Evolutionary conservation across 768 basidiomycete species (phyloP), one percentile per base, ranked within the genome.

Genomic region (Podaxis sp.): DNA sequence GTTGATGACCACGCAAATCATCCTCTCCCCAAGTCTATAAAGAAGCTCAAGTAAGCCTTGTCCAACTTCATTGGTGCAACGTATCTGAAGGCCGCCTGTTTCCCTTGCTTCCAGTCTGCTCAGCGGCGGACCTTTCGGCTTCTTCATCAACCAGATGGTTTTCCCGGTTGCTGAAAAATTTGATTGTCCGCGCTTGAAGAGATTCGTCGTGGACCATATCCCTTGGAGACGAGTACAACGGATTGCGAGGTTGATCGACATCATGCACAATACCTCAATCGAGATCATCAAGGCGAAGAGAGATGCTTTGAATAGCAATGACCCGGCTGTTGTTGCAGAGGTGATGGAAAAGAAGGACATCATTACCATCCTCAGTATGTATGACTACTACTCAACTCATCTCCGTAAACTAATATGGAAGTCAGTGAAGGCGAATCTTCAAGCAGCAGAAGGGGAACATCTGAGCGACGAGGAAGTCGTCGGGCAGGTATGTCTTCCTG

Each of bases 381-480:
- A 80, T 61, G 18, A 18, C 46, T 16, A 46, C 38, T 16, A 11
- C 42, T 23, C 40, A 5, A 2, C 23, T 9, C n/a, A 7, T 42
- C n/a, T 46, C 36, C 6, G 21, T 11, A 50, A 7, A 16, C 4
- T 48, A 40, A 27, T 27, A 27, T 27, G 27, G 27, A 27, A 27
- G 4, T 27, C 27, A 44, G 42, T 44, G 5, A 44, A 18, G 18
- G 42, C 42, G 4, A 44, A 44, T 44, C 16, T 44, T 5, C 16
- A 62, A 11, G 71, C 71, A 5, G 47, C 68, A 2, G 66, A 67
- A 28, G 69, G 70, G 32, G 75, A 76, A 47, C 69, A 66, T 27
- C 59, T 78, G 21, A 61, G 72, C 0, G 74, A 76, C 9, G 65
- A 60, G 28, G 76, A 78, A 60, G 62, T 78, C 2, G 23, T 76